Conservation (phyloP, 2,329 filamentous ascomycete species). For the Paecilomyces sp. region DNA sequence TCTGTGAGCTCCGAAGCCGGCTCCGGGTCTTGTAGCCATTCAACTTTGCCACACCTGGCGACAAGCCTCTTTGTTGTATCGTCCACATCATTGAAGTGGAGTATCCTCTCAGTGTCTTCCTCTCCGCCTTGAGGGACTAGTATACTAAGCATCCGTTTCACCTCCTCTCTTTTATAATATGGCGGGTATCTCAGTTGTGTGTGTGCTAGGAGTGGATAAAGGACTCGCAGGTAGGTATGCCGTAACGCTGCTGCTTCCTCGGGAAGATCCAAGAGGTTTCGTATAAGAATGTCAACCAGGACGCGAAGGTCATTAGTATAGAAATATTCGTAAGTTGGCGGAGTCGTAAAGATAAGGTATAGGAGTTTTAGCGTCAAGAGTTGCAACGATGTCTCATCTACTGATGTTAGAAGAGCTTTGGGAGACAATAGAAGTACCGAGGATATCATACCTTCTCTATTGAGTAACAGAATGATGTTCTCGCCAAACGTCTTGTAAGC, state of each 20-base stretch:
- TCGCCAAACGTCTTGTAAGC: slow-evolving; percentile 92
- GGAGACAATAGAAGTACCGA: not conserved
- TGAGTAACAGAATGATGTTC: slow-evolving; percentile 91
- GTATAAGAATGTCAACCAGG: slow-evolving; percentile 88
- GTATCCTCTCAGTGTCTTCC: slow-evolving; percentile 36
- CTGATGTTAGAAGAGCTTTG: slow-evolving; percentile 9
- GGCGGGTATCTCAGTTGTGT: slow-evolving; percentile 82
- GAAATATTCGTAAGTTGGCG: slow-evolving; percentile 91
- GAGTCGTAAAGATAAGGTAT: slow-evolving; percentile 90
- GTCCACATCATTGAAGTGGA: slow-evolving; percentile 44
- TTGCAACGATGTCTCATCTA: slow-evolving; percentile 81
- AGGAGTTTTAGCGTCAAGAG: slow-evolving; percentile 93
- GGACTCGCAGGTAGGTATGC: slow-evolving; percentile 89
- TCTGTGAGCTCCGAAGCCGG: slow-evolving; percentile 11
- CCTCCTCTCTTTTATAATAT: slow-evolving; percentile 85
- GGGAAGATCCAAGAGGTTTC: slow-evolving; percentile 91
- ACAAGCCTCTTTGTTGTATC: slow-evolving; percentile 44
- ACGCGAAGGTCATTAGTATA: slow-evolving; percentile 97
- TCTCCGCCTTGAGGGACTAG: slow-evolving; percentile 55
- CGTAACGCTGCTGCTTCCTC: slow-evolving; percentile 67
- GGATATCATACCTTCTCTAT: slow-evolving; percentile 61
- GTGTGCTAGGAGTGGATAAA: slow-evolving; percentile 84
- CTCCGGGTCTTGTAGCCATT: slow-evolving; percentile 36
- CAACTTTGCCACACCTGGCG: slow-evolving; percentile 37
- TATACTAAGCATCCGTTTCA: slow-evolving; percentile 67